These are phyloP conservation scores for Tylopilus subfusipes DNA, from an alignment of 768 basidiomycete genomes.

Conservation along the genomic window DNA sequence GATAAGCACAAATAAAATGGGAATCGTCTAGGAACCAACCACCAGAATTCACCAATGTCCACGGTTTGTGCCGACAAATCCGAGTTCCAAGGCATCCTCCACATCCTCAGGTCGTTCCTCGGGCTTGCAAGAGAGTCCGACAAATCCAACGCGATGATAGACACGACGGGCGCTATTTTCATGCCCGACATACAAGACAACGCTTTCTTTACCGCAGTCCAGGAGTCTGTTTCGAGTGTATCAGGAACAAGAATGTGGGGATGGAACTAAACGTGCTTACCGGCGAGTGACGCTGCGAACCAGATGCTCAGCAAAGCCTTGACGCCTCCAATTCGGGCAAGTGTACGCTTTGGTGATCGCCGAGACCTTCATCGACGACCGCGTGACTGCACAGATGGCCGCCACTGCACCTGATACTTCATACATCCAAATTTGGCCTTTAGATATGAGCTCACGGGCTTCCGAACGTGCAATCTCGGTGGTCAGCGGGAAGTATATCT, in stretches of 20 bases:
- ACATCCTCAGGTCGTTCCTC: conserved; percentile 36
- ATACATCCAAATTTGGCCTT: conserved; percentile 52
- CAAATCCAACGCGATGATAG: conserved; percentile 53
- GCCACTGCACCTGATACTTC: conserved; percentile 41
- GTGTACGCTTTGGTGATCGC: conserved; percentile 62
- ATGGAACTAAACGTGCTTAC: conserved; percentile 28
- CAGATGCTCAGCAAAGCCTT: conserved; percentile 49
- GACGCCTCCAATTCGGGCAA: conserved; percentile 40
- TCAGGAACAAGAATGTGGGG: background rate
- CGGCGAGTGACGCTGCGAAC: conserved; percentile 45
- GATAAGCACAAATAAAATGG: background rate
- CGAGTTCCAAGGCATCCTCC: conserved; percentile 52
- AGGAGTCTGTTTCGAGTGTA: conserved; percentile 31
- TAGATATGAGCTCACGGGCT: conserved; percentile 44
- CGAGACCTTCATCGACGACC: conserved; percentile 45
- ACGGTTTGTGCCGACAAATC: conserved; percentile 43
- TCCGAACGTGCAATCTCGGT: conserved; percentile 40
- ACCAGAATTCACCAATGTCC: conserved; percentile 48
- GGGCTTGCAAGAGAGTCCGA: conserved; percentile 38
- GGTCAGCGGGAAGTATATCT: conserved; percentile 46
- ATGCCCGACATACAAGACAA: conserved; percentile 54
- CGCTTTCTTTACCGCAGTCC: conserved; percentile 42
- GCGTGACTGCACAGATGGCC: conserved; percentile 55
- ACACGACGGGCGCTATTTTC: conserved; percentile 49
- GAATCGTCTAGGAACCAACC: background rate